Evolutionary conservation across 805 yeast species (phyloP), one percentile per base, ranked within the genome.

Genomic region (Blastobotrys parvus): DNA sequence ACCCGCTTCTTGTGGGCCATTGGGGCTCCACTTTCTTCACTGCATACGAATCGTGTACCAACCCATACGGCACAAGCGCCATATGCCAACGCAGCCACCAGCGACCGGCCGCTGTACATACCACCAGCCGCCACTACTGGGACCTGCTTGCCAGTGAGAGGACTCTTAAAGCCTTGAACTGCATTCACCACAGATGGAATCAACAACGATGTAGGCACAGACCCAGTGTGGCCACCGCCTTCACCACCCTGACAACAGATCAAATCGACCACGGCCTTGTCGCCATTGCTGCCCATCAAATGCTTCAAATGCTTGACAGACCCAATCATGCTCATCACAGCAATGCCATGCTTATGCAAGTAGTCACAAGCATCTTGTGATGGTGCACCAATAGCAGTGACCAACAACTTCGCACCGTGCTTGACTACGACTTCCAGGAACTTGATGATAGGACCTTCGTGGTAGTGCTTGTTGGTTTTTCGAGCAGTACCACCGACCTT

Each of bases 161-260:
- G 49, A n/a, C 53, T 45, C 39, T 42, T 52, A 29, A 42, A 32
- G 33, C 57, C 55, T 35, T 43, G 37, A 16, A 50, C 56, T 20
- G 31, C 42, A 21, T 52, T 58, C 13, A 52, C 58, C 13, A 53
- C 56, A 8, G 58, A 45, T 11, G 58, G 58, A 27, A 54, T 54
- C 37, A 54, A 35, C 29, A 54, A 42, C 3, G 46, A 33, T 7
- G 57, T 48, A 1, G 58, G 57, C 8, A 49, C 42, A 16, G 49
- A 41, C 2, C 58, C 58, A 5, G 58, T 54, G 39, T 54, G 58
- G 15, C 58, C 58, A 27, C 58, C 58, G 22, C 58, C 58, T 30
- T 54, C 58, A 11, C 58, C 58, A n/a, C 58, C 58, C 30, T 54
- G 58, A 10, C 54, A 56, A 30, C 55, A 47, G 23, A 54, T 44